Percentiles rank a stretch among this genome's conserved stretches.
These are phyloP conservation scores for Pichia deserticola DNA, from an alignment of 805 yeast genomes.

Conservation along the genomic window DNA sequence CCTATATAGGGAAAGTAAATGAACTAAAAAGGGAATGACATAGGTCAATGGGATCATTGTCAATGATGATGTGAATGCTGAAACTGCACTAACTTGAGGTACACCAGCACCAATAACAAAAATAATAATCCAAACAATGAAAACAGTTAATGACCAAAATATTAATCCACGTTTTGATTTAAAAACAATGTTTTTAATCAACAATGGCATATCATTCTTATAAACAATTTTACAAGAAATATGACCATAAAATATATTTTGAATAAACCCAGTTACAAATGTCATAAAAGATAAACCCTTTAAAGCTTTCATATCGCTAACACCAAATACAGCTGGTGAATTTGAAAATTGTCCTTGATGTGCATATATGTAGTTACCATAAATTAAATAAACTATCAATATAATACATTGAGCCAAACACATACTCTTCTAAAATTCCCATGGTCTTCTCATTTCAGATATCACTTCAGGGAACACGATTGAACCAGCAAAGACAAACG, in stretches of 20 bases:
- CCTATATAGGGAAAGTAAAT: slow-evolving; percentile 14
- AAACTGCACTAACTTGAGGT: slow-evolving; percentile 20
- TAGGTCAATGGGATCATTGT: slow-evolving; percentile 24
- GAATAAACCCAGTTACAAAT: slow-evolving; percentile 34
- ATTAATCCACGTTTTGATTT: slow-evolving; percentile 27
- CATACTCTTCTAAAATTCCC: slow-evolving; percentile 43
- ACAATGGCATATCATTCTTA: slow-evolving; percentile 30
- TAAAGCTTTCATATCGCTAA: slow-evolving; percentile 23
- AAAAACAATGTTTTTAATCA: slow-evolving; percentile 28
- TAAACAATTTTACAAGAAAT: slow-evolving; percentile 39
- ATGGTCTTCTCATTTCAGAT: slow-evolving; percentile 41
- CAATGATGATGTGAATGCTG: slow-evolving; percentile 20
- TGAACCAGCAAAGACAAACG: slow-evolving; percentile 45
- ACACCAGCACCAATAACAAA: slow-evolving; percentile 18
- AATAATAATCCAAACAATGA: slow-evolving; percentile 11
- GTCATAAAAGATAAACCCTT: slow-evolving; percentile 32
- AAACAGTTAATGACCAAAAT: slow-evolving; percentile 12
- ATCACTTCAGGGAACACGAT: slow-evolving; percentile 40
- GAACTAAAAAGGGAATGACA: slow-evolving; percentile 18
- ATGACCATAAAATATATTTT: slow-evolving; percentile 40
- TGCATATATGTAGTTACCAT: slow-evolving; percentile 36
- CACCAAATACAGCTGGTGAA: slow-evolving; percentile 39
- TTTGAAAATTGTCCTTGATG: slow-evolving; percentile 39
- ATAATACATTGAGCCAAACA: slow-evolving; percentile 36
- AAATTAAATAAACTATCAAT: slow-evolving; percentile 32